phyloP scores from a whole-genome alignment of 108 stramenopile genomes.

The Licmophora abbreviata region DNA sequence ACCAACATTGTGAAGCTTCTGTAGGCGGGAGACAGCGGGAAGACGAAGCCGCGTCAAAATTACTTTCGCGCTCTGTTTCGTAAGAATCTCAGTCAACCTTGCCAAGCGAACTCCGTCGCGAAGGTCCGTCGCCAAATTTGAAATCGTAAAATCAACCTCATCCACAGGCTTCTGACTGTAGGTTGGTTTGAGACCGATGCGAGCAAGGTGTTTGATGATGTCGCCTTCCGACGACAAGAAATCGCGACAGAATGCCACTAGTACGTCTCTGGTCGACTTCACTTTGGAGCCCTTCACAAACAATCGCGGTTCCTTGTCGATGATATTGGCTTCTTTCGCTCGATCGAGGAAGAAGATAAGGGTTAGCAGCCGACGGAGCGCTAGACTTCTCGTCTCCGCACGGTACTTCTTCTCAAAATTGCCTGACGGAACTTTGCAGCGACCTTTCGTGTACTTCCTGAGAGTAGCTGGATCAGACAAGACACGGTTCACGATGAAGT shows the following conservation, averaged over 20 bases:
- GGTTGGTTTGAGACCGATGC: constrained; percentile 61
- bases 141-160: constrained; percentile 80
- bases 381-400: constrained; percentile 48
- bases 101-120: constrained; percentile 89
- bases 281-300: constrained; percentile 48
- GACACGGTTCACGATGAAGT: constrained; percentile 54
- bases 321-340: constrained; percentile 47
- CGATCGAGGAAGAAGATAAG: constrained; percentile 81
- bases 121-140: constrained; percentile 83
- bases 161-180: constrained; percentile 84
- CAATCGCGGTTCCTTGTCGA: constrained; percentile 57
- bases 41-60: constrained; percentile 58
- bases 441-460: constrained; percentile 63
- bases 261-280: constrained; percentile 84
- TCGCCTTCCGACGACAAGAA: constrained; percentile 82
- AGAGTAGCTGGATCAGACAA: constrained; percentile 52
- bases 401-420: constrained; percentile 60
- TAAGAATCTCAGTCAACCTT: constrained; percentile 67
- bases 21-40: constrained; percentile 83
- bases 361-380: constrained; percentile 54
- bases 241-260: constrained; percentile 64
- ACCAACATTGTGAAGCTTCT: constrained; percentile 89
- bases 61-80: constrained; percentile 24
- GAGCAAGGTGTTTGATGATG: constrained; percentile 74
- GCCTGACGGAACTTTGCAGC: constrained; percentile 63